Evolutionary conservation across 139 green algal genomes (phyloP), one percentile per base, ranked within the genome.

Genomic region (Chlamydomonas incerta): DNA sequence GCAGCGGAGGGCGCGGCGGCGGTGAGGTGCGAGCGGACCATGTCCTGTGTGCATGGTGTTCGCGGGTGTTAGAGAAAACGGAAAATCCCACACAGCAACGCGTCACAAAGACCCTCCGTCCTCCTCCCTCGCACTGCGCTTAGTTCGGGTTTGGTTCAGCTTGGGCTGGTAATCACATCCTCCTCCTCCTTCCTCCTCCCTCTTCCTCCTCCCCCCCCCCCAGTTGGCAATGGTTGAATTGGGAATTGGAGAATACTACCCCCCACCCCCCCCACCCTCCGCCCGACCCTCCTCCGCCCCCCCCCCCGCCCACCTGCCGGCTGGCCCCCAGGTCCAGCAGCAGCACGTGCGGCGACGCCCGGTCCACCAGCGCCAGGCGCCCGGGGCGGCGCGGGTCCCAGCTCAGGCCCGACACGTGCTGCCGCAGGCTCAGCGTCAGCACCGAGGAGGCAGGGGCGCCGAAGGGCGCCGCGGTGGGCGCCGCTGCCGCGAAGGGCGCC

Each of bases 351-450:
- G 46, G 47, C 4, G 37, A 37, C 13, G 8, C 47, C 6, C 79
- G 65, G 33, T 75, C 79, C 47, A 75, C 66, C 31, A 76, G 10
- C 1, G 79, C 65, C 50, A 85, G 23, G 31, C 79, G 46, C 4
- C 66, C 66, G 9, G 37, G 79, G 47, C 79, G 65, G 37, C 79
- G 31, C 18, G 79, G 79, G 68, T 85, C 79, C 79, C 79, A 85
- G 17, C 79, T 66, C 52, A 85, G 52, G 15, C 26, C 69, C 41
- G 65, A 66, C 58, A 85, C 66, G 20, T 67, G 50, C 35, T 41
- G 35, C 6, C 35, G 79, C 66, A 52, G 68, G 20, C 63, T 35
- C 3, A 85, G 21, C 46, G 79, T 68, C 31, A 69, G 47, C 21
- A 75, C 76, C 11, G 26, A 37, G 41, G 41, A 50, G 41, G 41